phyloP scores from a whole-genome alignment of 2,329 filamentous ascomycete genomes.

The Trichoderma asperellum region DNA sequence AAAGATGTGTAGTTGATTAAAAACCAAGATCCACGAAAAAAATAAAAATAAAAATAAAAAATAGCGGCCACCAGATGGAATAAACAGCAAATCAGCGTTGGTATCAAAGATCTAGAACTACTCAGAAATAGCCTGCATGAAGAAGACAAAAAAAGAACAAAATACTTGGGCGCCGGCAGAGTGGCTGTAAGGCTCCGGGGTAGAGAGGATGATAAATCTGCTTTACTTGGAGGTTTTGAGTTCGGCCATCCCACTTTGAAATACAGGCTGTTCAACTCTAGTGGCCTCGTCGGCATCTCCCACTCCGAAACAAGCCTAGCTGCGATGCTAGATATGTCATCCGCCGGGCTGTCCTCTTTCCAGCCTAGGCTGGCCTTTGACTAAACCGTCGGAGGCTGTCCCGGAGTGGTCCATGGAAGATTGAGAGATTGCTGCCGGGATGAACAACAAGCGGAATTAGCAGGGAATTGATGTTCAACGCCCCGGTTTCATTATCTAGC shows the following conservation, averaged over 20 bases:
- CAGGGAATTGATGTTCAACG: too few species aligned
- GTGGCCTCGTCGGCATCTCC: constrained; percentile 22
- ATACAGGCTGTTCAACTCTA: background rate
- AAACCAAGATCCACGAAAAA: background rate
- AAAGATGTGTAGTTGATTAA: background rate
- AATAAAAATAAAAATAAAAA: background rate
- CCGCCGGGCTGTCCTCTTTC: background rate
- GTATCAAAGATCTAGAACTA: background rate
- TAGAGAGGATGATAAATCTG: constrained; percentile 24
- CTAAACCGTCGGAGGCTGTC: background rate
- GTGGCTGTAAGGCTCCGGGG: background rate
- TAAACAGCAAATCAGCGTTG: background rate
- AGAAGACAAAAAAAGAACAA: background rate
- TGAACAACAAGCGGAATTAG: background rate
- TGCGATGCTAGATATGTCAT: background rate
- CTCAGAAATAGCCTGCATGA: background rate
- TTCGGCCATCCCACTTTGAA: constrained; percentile 25
- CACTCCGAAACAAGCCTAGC: constrained; percentile 18
- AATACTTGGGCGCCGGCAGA: constrained; percentile 2
- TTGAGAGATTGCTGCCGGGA: background rate
- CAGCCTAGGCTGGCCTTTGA: background rate
- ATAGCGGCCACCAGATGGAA: background rate
- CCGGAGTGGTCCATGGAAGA: background rate
- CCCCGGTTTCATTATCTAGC: too few species aligned
- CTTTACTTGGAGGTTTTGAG: background rate